These are phyloP conservation scores for Cicer arietinum DNA, from an alignment of 306 rosid genomes.

Conservation along the genomic window DNA sequence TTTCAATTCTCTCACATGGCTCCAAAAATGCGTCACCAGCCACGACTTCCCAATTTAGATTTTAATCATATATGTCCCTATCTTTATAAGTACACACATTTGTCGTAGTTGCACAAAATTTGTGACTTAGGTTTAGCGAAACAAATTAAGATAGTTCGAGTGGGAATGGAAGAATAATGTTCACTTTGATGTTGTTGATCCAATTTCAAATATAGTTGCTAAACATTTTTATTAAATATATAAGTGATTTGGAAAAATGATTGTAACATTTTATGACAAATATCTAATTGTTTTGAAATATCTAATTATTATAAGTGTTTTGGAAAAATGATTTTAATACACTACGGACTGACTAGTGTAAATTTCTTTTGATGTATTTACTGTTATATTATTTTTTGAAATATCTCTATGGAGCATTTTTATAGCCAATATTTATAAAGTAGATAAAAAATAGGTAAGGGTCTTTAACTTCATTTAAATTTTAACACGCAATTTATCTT, in stretches of 20 bases:
- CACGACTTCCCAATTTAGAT: conserved; percentile 35
- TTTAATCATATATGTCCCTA: conserved; percentile 33
- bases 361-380: too few species aligned
- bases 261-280: background rate
- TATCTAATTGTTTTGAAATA: background rate
- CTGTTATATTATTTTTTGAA: too few species aligned
- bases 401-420: too few species aligned
- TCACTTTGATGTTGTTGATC: conserved; percentile 5
- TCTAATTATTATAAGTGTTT: too few species aligned
- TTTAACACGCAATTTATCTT: too few species aligned
- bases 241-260: background rate
- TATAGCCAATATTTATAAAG: too few species aligned
- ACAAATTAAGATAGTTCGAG: conserved; percentile 2
- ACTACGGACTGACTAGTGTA: too few species aligned
- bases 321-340: too few species aligned
- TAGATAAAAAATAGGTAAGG: too few species aligned
- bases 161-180: conserved; percentile 8
- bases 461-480: too few species aligned
- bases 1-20: conserved; percentile 44
- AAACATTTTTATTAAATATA: conserved; percentile 31
- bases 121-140: conserved; percentile 46
- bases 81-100: conserved; percentile 20
- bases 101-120: conserved; percentile 7
- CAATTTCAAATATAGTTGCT: background rate
- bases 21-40: conserved; percentile 35